Base-by-base conservation (phyloP, 208 protist genomes). In the Vickermania ingenoplastis region DNA sequence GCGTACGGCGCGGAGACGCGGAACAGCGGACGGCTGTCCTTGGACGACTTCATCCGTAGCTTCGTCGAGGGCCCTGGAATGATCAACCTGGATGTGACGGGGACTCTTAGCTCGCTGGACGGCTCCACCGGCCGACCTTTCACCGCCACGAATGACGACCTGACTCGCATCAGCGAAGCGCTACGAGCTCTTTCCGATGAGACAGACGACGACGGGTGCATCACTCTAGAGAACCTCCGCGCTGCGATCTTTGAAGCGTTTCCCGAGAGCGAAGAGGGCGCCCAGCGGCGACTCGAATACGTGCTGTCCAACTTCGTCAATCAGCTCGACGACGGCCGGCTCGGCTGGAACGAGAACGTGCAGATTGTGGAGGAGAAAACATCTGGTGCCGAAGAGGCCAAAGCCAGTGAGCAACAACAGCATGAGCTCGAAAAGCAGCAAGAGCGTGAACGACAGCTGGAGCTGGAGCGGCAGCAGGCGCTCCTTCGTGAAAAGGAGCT, bases 11-110 rank as follows among this genome's bases (percentile, higher is more conserved):
- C 78, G 0, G 81, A 75, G 31, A 82, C 68, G 41, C 61, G 70
- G 54, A 57, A 53, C 25, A 53, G 61, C 7, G 72, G 61, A 22
- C 75, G 70, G 36, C 59, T 89, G 36, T 78, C 73, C 17, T 41
- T 87, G 28, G 79, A 92, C 11, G 77, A 87, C 26, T 89, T 89
- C 70, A 76, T 87, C 17, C 71, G 57, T 7, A 79, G 71, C 71
- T 89, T 87, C 57, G 60, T 66, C 1, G 76, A 88, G 31, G 78
- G 75, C 2, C 55, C 72, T n/a, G 73, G 67, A 2, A 55, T 71
- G 3, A 17, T 28, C 21, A 26, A 54, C 24, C 24, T 54, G 50
- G 50, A 28, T 22, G 13, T 21, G 11, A 21, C n/a, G 7, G 17
- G 54, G 5, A 26, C 27, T 41, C 17, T n/a, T 48, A 26, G 17